Base-by-base conservation (phyloP, 306 rosid genomes). In the Ammopiptanthus mongolicus region DNA sequence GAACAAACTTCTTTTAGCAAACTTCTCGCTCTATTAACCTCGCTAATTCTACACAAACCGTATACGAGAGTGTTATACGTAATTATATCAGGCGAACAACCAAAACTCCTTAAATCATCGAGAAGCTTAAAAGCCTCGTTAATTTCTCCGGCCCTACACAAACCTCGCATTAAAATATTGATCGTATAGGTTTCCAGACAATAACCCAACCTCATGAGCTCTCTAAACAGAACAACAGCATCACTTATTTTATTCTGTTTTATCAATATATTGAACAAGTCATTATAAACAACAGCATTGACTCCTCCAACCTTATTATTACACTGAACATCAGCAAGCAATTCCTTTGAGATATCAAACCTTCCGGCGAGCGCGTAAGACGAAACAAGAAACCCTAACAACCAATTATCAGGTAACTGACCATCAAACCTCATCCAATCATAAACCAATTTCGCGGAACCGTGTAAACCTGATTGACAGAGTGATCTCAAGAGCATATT, bases 401-500 rank as follows among this genome's bases (percentile, higher is more conserved):
- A 42, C 18, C 81, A 81, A 65, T 81, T 86, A 77, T 88, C 89
- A 6, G 89, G 97, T 8, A 82, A 51, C 61, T 75, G 78, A 15
- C 96, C 91, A 21, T 91, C 96, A 68, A 33, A 77, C 76, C 87
- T 86, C 93, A 89, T 88, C 85, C 88, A 91, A 83, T 89, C 93
- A 84, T 87, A 86, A 11, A 91, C 88, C 64, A 85, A 52, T 73
- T 83, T 86, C 9, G 92, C 93, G 0, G 93, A 87, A 65, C 78
- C 74, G 6, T 87, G 85, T 11, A 83, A 81, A 75, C 91, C 88
- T 65, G 77, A 64, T 78, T 84, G 85, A 39, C 97, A 91, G n/a
- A 91, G 88, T 14, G 88, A 87, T 66, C 88, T 84, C 86, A 89
- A 58, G 5, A 91, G 89, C 65, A 86, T 73, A 80, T 85, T 71